phyloP scores from a whole-genome alignment of 2,329 filamentous ascomycete genomes.

The Dactylellina drechsleri region DNA sequence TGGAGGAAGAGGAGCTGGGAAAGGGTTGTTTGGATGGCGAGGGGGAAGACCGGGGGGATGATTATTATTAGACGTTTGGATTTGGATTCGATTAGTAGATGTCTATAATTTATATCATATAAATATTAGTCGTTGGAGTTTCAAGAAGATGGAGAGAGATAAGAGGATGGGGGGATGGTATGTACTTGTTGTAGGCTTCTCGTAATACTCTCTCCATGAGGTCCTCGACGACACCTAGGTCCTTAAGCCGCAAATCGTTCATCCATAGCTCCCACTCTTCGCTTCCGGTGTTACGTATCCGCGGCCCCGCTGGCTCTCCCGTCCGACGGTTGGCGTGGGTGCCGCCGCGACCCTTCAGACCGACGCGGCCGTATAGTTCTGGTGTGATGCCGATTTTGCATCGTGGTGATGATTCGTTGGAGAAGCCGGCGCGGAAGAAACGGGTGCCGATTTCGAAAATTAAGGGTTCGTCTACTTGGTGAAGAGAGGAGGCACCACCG shows the following conservation, averaged over 20 bases:
- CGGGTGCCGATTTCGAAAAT: constrained; percentile 85
- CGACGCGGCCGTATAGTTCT: constrained; percentile 78
- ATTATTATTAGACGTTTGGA: constrained; percentile 78
- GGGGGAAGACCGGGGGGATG: constrained; percentile 79
- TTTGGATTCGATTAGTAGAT: constrained; percentile 77
- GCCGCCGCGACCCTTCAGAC: constrained; percentile 76
- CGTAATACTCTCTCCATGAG: constrained; percentile 84
- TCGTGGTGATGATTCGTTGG: constrained; percentile 78
- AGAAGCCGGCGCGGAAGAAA: constrained; percentile 82
- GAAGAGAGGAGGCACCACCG: constrained; percentile 63
- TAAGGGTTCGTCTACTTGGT: constrained; percentile 82
- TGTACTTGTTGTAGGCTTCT: constrained; percentile 81
- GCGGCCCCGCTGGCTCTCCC: constrained; percentile 62
- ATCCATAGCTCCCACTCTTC: constrained; percentile 78
- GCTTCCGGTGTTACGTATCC: constrained; percentile 69
- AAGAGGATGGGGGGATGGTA: not conserved
- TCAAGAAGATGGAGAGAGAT: constrained; percentile 28
- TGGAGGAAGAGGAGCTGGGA: constrained; percentile 82
- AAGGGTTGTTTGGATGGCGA: constrained; percentile 78
- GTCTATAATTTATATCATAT: constrained; percentile 60
- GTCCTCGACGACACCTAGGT: constrained; percentile 83
- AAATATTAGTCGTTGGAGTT: not conserved
- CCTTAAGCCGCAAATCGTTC: constrained; percentile 75
- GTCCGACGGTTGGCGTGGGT: constrained; percentile 66
- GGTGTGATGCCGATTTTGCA: constrained; percentile 78